These are phyloP conservation scores for Backusella tarrabulga DNA, from an alignment of 192 early-diverging fungal species.

Conservation along the genomic window DNA sequence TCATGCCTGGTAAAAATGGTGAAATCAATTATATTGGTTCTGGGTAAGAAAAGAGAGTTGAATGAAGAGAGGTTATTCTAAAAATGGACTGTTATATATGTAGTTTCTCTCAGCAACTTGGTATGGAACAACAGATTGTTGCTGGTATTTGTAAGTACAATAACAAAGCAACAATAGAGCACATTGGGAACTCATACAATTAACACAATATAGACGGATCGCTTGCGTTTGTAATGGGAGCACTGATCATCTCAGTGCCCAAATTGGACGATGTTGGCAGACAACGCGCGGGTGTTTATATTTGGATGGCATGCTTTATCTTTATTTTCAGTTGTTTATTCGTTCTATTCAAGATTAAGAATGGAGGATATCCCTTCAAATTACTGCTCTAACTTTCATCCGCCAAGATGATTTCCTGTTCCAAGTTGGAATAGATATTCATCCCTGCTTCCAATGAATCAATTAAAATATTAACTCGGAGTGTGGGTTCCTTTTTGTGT, in stretches of 20 bases:
- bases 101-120: conserved; percentile 63
- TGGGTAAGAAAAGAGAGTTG: conserved; percentile 31
- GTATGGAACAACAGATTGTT: conserved; percentile 71
- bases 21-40: conserved; percentile 55
- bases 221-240: conserved; percentile 51
- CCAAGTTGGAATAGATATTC: conserved; percentile 36
- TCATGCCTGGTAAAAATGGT: conserved; percentile 46
- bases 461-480: conserved; percentile 39
- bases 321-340: conserved; percentile 64
- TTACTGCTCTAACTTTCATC: conserved; percentile 38
- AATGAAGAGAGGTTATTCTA: not conserved
- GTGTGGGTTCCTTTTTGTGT: conserved; percentile 21
- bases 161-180: not conserved
- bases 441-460: conserved; percentile 43
- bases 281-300: conserved; percentile 60
- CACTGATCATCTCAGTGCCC: conserved; percentile 53
- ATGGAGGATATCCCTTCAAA: conserved; percentile 68
- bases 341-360: conserved; percentile 68
- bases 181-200: not conserved
- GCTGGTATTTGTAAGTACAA: conserved; percentile 62
- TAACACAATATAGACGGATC: conserved; percentile 52
- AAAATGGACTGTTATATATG: too few relatives aligned
- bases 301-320: conserved; percentile 61
- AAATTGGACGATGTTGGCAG: conserved; percentile 47
- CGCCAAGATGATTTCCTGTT: conserved; percentile 31